phyloP scores from a whole-genome alignment of 139 green algal species.

The Chlamydomonas sphaeroides region DNA sequence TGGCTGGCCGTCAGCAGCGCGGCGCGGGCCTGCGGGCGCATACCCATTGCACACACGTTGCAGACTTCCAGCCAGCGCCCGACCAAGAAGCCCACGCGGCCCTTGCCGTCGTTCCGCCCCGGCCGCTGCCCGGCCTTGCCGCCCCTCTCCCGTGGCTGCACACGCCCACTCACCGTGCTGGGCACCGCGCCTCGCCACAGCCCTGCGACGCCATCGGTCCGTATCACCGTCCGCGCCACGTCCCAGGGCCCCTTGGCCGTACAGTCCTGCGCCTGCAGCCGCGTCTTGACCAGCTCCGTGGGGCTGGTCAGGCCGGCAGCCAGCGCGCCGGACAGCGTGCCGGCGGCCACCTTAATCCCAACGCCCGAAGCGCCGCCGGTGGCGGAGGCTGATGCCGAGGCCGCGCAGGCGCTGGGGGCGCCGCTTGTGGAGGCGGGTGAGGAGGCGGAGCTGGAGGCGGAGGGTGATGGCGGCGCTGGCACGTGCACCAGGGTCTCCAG shows the following conservation, averaged over 20 bases:
- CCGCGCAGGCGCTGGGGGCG: too few relatives aligned
- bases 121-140: too few relatives aligned
- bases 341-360: conserved; percentile 74
- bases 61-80: too few relatives aligned
- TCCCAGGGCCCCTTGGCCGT: too few relatives aligned
- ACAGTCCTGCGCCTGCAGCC: conserved; percentile 13
- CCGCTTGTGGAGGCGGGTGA: too few relatives aligned
- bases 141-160: too few relatives aligned
- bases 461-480: too few relatives aligned
- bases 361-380: background rate
- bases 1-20: conserved; percentile 66
- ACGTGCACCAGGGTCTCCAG: background rate
- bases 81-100: too few relatives aligned
- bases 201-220: conserved; percentile 32
- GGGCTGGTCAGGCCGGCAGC: conserved; percentile 82
- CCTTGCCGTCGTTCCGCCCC: too few relatives aligned
- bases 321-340: conserved; percentile 70
- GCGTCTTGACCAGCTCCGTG: conserved; percentile 84
- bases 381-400: too few relatives aligned
- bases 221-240: conserved; percentile 6
- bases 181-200: conserved; percentile 54
- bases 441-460: too few relatives aligned
- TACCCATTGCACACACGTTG: too few relatives aligned
- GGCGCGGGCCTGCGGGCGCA: conserved; percentile 32
- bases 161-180: conserved; percentile 16